Evolutionary conservation across 2,329 filamentous ascomycete species (phyloP).

Genomic region (Penicillium crustosum): DNA sequence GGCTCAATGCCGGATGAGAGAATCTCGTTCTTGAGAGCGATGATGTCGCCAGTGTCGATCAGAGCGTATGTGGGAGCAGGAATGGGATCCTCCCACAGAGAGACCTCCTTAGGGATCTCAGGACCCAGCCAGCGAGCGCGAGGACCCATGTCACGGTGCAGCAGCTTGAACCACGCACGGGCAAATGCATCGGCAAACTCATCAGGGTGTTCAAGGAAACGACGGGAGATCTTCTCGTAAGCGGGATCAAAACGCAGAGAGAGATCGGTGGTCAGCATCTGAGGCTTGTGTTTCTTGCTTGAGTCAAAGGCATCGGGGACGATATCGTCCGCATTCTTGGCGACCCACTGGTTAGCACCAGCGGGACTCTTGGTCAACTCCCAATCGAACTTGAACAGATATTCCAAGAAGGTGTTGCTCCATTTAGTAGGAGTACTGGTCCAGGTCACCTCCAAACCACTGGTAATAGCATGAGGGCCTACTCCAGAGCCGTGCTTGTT

Average conservation of each 20-base stretch:
- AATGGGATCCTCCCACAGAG: slow-evolving; percentile 75
- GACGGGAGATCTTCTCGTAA: slow-evolving; percentile 74
- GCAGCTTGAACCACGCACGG: slow-evolving; percentile 79
- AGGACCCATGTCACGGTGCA: slow-evolving; percentile 77
- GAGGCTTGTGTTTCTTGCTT: slow-evolving; percentile 71
- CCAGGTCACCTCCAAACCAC: slow-evolving; percentile 77
- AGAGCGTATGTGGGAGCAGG: slow-evolving; percentile 59
- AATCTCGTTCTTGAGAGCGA: slow-evolving; percentile 67
- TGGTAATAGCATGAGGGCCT: slow-evolving; percentile 72
- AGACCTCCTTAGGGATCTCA: slow-evolving; percentile 67
- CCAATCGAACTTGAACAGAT: slow-evolving; percentile 78
- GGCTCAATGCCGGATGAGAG: slow-evolving; percentile 61
- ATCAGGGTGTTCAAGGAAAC: slow-evolving; percentile 67
- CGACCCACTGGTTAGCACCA: slow-evolving; percentile 74
- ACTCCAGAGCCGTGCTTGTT: slow-evolving; percentile 66
- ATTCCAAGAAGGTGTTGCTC: slow-evolving; percentile 72
- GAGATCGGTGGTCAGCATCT: slow-evolving; percentile 74
- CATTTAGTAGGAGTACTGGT: slow-evolving; percentile 73
- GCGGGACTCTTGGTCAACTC: slow-evolving; percentile 72
- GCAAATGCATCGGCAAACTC: slow-evolving; percentile 68
- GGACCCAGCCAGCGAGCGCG: slow-evolving; percentile 69
- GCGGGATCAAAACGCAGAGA: slow-evolving; percentile 68
- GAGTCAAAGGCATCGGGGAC: slow-evolving; percentile 71
- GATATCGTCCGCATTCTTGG: slow-evolving; percentile 64
- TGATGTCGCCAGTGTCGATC: slow-evolving; percentile 63